phyloP scores from a whole-genome alignment of 345 rosid species.

The Camelina hispida region DNA sequence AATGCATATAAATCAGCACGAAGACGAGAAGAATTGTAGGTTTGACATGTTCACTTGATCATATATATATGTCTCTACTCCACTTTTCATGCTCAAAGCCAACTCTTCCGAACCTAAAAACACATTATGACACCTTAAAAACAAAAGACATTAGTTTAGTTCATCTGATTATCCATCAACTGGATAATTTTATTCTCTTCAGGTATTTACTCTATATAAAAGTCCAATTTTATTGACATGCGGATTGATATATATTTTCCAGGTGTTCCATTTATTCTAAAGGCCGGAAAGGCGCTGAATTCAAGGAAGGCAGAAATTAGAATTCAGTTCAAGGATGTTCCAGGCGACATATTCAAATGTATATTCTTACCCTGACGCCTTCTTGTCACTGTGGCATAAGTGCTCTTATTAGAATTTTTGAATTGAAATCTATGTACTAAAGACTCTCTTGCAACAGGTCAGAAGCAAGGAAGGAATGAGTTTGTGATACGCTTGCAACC shows the following conservation, averaged over 20 bases:
- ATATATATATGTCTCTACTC: neutral
- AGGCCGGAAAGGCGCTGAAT: constrained; percentile 93
- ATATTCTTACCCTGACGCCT: constrained; percentile 18
- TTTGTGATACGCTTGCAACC: constrained; percentile 97
- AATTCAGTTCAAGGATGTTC: constrained; percentile 92
- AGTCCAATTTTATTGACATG: neutral
- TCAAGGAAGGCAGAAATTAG: constrained; percentile 98
- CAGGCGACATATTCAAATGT: constrained; percentile 94
- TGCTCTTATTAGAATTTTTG: neutral
- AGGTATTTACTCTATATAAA: neutral
- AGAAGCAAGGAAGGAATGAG: constrained; percentile 96
- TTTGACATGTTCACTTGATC: neutral
- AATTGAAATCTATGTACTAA: constrained; percentile 4
- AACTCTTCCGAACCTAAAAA: neutral
- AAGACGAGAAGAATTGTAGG: constrained; percentile 1
- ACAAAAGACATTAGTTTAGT: neutral
- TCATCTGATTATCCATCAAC: neutral
- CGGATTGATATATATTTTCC: constrained; percentile 38
- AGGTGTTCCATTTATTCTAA: constrained; percentile 92
- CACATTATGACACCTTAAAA: neutral
- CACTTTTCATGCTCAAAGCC: neutral
- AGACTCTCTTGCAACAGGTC: constrained; percentile 48
- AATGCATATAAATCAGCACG: neutral
- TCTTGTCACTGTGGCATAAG: constrained; percentile 8
- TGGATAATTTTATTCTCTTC: neutral